These are phyloP conservation scores for Cryptosporidium muris DNA, from an alignment of 169 alveolate genomes.

Conservation along the genomic window DNA sequence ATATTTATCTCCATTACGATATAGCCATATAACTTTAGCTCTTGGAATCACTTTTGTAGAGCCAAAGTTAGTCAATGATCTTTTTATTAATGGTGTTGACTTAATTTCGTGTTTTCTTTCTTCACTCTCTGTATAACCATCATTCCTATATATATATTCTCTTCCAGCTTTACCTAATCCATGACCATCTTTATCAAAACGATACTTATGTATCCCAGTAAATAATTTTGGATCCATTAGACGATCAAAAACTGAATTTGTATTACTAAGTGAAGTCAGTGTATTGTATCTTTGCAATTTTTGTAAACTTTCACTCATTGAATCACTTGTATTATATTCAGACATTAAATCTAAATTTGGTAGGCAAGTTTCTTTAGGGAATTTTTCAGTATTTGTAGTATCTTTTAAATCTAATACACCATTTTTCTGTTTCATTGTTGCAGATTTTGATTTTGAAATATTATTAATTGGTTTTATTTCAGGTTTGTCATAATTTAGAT, in stretches of 20 bases:
- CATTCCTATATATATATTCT: slow-evolving; percentile 77
- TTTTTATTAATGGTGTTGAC: slow-evolving; percentile 75
- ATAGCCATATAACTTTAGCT: slow-evolving; percentile 87
- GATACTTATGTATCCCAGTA: slow-evolving; percentile 81
- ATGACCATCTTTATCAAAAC: slow-evolving; percentile 86
- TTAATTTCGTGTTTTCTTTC: slow-evolving; percentile 82
- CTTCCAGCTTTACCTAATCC: slow-evolving; percentile 87
- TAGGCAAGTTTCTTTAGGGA: not conserved
- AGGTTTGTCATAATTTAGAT: too few species aligned
- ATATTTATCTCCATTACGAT: slow-evolving; percentile 88
- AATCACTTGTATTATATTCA: not conserved
- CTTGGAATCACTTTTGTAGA: slow-evolving; percentile 79
- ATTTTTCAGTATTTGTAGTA: not conserved
- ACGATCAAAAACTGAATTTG: slow-evolving; percentile 34
- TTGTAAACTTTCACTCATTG: not conserved
- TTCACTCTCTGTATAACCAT: slow-evolving; percentile 81
- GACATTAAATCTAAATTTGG: slow-evolving; percentile 4
- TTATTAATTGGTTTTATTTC: too few species aligned
- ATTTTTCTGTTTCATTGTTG: not conserved
- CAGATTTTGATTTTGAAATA: too few species aligned
- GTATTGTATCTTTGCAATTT: too few species aligned
- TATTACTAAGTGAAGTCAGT: too few species aligned
- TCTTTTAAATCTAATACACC: not conserved
- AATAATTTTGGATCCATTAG: slow-evolving; percentile 30
- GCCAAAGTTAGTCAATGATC: slow-evolving; percentile 40